Conservation (phyloP, 352 stramenopile genomes). For the Blastocystis sp. region DNA sequence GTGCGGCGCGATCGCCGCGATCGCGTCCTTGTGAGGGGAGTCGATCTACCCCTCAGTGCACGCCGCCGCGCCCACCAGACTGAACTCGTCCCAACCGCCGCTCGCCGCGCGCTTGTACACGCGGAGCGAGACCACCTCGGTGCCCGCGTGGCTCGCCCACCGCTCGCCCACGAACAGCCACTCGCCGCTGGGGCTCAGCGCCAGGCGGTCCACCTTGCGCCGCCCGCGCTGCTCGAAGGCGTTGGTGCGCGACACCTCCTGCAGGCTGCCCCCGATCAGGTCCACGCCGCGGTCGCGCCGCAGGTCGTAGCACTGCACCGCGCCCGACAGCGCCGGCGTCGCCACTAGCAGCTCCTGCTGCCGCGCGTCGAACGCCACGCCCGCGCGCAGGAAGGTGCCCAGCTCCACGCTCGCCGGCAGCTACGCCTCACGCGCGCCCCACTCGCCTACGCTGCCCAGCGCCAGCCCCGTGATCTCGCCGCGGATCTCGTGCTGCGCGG, state of each 20-base stretch:
- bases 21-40: background rate
- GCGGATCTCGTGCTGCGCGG: conserved; percentile 7
- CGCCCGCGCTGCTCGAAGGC: background rate
- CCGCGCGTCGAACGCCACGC: conserved; percentile 1
- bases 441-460: background rate
- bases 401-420: no score
- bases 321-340: background rate
- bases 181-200: background rate
- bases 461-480: background rate
- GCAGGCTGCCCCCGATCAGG: background rate
- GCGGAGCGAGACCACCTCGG: background rate
- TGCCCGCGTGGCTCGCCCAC: background rate
- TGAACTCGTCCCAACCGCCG: background rate
- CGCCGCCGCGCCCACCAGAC: background rate
- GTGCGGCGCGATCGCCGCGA: conserved; percentile 19
- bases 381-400: background rate
- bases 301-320: conserved; percentile 5
- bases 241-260: background rate
- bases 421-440: no score
- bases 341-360: background rate
- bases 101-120: no score
- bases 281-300: background rate
- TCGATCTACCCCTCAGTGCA: background rate
- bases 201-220: background rate
- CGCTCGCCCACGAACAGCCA: conserved; percentile 29